phyloP scores from a whole-genome alignment of 495 filamentous ascomycete genomes.

The Penicillium mononematosum region DNA sequence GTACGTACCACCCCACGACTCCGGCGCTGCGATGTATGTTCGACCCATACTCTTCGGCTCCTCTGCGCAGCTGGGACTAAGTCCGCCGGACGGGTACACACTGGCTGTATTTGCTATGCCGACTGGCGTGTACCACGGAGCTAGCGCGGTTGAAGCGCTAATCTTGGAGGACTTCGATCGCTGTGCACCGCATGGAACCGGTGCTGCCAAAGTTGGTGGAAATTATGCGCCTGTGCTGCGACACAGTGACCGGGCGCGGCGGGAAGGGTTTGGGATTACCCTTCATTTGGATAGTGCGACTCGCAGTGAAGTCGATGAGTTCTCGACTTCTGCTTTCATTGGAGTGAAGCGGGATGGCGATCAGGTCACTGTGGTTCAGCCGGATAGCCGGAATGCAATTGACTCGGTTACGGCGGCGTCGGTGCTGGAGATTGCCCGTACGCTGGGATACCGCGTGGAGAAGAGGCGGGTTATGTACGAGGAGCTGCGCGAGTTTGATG shows the following conservation, averaged over 20 bases:
- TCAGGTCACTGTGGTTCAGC: constrained; percentile 69
- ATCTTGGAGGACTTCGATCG: constrained; percentile 68
- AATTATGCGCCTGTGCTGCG: constrained; percentile 71
- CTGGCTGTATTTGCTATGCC: constrained; percentile 84
- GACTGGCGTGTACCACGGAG: constrained; percentile 86
- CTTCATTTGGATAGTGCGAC: constrained; percentile 81
- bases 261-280: constrained; percentile 79
- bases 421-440: constrained; percentile 63
- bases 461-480: constrained; percentile 55
- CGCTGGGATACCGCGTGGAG: constrained; percentile 68
- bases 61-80: constrained; percentile 75
- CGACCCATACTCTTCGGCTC: constrained; percentile 84
- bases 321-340: constrained; percentile 83
- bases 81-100: constrained; percentile 82
- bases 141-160: constrained; percentile 73
- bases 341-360: constrained; percentile 59
- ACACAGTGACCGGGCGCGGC: constrained; percentile 71
- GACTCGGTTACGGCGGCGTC: constrained; percentile 76
- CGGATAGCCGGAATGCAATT: constrained; percentile 79
- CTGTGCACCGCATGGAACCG: constrained; percentile 53
- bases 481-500: constrained; percentile 74
- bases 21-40: constrained; percentile 85
- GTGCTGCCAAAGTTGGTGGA: constrained; percentile 55
- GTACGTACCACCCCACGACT: constrained; percentile 80
- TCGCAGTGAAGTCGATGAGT: constrained; percentile 81